Base-by-base conservation (phyloP, 2,329 filamentous ascomycete genomes). In the Lasiodiplodia hormozganensis region DNA sequence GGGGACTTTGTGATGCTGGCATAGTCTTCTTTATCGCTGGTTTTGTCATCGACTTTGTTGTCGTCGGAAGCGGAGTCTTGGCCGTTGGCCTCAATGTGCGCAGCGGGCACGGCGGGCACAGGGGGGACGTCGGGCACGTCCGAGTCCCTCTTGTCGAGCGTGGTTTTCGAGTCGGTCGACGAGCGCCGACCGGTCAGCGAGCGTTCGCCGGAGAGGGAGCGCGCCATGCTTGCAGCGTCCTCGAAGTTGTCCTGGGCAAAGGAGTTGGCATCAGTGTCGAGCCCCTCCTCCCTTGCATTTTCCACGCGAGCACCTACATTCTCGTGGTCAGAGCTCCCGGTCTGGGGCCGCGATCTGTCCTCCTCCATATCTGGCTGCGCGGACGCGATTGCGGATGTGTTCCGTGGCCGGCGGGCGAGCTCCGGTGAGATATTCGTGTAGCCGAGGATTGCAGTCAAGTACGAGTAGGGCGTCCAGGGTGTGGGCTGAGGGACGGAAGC, bases 241-340 rank as follows among this genome's bases (percentile, higher is more conserved):
- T 97, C 93, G 76, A 96, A 97, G 18, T 87, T 87, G 74, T 94
- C 90, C 90, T 93, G 77, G 64, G 65, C 47, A 49, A 51, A 67
- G 62, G 62, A 62, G 40, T 54, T 58, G 49, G 34, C 36, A 25
- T 68, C 34, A 68, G 69, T 65, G 65, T 65, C 53, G 69, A 68
- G 68, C 65, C 47, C 58, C 60, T 64, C 60, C 60, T 62, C 49
- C 67, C 67, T 68, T 64, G 67, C 67, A 47, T 36, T n/a, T n/a
- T 34, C 52, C 60, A 60, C 38, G 67, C 58, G 52, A 53, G 28
- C 23, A 57, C 66, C 52, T 53, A 68, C 67, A 68, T 57, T 58
- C 16, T 68, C 67, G 40, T 60, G 58, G 51, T 68, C 67, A 40
- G 67, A 68, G 67, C 67, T 68, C 52, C 47, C 64, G 64, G 53